Base-by-base conservation (phyloP, 768 basidiomycete species). In the Kwoniella sp. region DNA sequence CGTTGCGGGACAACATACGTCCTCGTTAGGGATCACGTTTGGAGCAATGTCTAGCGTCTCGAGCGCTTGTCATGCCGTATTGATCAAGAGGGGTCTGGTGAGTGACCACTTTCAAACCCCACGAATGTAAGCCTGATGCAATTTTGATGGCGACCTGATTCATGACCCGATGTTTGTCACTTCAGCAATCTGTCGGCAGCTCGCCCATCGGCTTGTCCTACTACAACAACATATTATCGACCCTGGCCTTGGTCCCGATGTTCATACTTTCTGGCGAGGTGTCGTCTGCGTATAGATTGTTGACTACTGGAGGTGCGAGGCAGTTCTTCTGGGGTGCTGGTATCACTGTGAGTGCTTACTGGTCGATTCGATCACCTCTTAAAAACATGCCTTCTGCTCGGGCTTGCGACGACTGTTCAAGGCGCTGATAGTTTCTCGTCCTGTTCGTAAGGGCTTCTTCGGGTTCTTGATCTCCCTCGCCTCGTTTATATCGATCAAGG, bases 391-490 rank as follows among this genome's bases (percentile, higher is more conserved):
- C 12, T n/a, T 34, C 25, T 34, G 13, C n/a, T 9, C 50, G n/a
- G n/a, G n/a, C n/a, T n/a, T n/a, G n/a, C n/a, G n/a, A n/a, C 28
- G 37, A 57, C 55, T 50, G 25, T 20, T 25, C n/a, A 34, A 25
- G 22, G 4, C 34, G 13, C 29, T 60, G 20, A 15, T 11, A 26
- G n/a, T n/a, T n/a, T n/a, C 20, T 29, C 22, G 25, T 47, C 29
- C 11, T 41, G 7, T 0, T 23, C 0, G 30, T 0, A 13, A 72
- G 71, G 75, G 75, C 12, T 28, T 72, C 47, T 74, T 76, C 61
- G 94, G 94, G 11, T 98, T 96, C 85, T 82, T 94, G 72, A 96
- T 98, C 87, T 92, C 90, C 82, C 86, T 98, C 59, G 93, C 94
- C 11, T 92, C 91, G 68, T 83, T 94, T 66, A 85, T 98, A 30